Evolutionary conservation across 768 basidiomycete species (phyloP).

Genomic region (Lentinus tigrinus): DNA sequence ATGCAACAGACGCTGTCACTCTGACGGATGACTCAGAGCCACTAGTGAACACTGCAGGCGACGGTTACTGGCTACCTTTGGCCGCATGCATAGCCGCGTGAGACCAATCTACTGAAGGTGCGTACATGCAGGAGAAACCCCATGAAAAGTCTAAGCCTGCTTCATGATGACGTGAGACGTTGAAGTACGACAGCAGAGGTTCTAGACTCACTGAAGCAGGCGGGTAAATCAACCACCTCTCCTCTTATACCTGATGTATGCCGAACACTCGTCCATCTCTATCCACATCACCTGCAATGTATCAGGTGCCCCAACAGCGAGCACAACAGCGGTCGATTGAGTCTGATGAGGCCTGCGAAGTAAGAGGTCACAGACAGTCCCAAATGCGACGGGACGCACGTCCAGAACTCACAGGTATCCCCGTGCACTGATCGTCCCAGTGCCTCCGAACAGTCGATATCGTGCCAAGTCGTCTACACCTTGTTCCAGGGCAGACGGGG

Average conservation of each 20-base stretch:
- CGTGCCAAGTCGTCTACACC: neutral
- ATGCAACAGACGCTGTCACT: too few relatives aligned
- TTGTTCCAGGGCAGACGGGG: neutral
- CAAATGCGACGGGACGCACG: neutral
- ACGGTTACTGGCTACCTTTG: too few relatives aligned
- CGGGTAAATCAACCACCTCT: neutral
- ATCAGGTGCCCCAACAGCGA: slow-evolving; percentile 4
- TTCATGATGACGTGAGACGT: too few relatives aligned
- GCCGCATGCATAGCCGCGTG: too few relatives aligned
- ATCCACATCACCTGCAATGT: slow-evolving; percentile 8
- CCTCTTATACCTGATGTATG: slow-evolving; percentile 6
- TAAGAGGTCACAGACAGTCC: neutral
- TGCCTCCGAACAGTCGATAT: slow-evolving; percentile 4
- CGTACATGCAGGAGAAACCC: too few relatives aligned
- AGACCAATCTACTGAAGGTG: too few relatives aligned
- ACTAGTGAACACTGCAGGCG: too few relatives aligned
- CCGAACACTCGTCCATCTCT: slow-evolving; percentile 7
- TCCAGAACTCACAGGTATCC: slow-evolving; percentile 16
- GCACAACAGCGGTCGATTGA: neutral
- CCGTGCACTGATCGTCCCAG: slow-evolving; percentile 11
- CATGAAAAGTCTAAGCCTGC: too few relatives aligned
- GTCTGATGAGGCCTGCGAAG: slow-evolving; percentile 10
- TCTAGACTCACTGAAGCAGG: neutral
- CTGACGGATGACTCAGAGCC: too few relatives aligned
- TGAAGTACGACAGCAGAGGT: too few relatives aligned